Evolutionary conservation across 2,329 filamentous ascomycete genomes (phyloP).

Genomic region (Pestalotiopsis sp.): DNA sequence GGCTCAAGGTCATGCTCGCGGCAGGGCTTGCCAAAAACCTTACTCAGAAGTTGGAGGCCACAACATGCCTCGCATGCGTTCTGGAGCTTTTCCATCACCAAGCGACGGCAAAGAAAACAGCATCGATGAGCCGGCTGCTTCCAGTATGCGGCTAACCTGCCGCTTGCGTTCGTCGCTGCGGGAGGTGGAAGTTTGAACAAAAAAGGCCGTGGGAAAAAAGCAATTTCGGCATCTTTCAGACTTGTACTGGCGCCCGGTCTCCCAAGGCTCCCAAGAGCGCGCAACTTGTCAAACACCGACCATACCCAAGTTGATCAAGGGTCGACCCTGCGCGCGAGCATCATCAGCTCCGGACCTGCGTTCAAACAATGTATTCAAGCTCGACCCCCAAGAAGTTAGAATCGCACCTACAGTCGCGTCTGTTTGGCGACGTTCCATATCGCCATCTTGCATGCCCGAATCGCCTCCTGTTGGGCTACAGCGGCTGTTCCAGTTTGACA

Average conservation of each 20-base stretch:
- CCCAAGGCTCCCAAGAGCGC: not conserved
- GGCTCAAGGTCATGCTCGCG: not conserved
- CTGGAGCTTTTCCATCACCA: not conserved
- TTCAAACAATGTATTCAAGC: not conserved
- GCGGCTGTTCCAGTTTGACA: not conserved
- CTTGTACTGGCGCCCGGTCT: not conserved
- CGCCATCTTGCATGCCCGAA: not conserved
- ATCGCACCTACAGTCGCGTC: not conserved
- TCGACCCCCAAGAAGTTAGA: too few relatives aligned
- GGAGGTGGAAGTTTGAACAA: not conserved
- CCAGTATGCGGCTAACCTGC: not conserved
- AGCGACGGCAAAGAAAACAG: not conserved
- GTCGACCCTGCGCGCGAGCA: not conserved
- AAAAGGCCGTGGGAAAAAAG: not conserved
- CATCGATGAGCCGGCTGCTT: not conserved
- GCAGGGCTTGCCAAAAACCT: not conserved
- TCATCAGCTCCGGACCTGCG: not conserved
- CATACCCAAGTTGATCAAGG: not conserved
- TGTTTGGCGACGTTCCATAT: not conserved
- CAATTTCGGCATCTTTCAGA: not conserved
- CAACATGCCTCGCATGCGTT: not conserved
- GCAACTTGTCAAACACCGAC: not conserved
- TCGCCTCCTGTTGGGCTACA: not conserved
- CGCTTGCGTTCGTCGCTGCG: not conserved
- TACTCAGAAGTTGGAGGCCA: not conserved